phyloP scores from a whole-genome alignment of 345 rosid species.

The Salix exigua region DNA sequence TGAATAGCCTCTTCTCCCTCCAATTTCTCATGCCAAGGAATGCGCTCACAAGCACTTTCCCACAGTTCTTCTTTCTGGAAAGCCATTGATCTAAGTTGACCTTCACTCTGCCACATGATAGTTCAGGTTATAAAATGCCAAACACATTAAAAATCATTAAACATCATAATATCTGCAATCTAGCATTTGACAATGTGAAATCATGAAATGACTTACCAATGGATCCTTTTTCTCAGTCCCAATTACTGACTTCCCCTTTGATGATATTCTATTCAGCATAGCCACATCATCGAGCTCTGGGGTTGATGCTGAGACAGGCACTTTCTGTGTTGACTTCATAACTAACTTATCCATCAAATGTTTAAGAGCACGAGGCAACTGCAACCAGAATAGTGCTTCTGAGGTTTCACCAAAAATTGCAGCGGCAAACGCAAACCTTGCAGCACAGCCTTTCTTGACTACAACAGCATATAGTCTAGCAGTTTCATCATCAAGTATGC shows the following conservation, averaged over 20 bases:
- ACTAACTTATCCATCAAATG: constrained; percentile 64
- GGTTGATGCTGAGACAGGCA: constrained; percentile 27
- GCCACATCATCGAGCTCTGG: constrained; percentile 44
- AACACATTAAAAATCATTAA: background rate
- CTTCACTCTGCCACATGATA: constrained; percentile 47
- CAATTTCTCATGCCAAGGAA: constrained; percentile 93
- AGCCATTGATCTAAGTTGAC: constrained; percentile 75
- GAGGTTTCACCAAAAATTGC: constrained; percentile 85
- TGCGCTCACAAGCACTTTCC: constrained; percentile 79
- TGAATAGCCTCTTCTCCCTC: constrained; percentile 94
- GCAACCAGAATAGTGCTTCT: constrained; percentile 95
- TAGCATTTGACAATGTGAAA: background rate
- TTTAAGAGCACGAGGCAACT: constrained; percentile 79
- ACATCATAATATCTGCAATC: background rate
- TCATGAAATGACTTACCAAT: constrained; percentile 43
- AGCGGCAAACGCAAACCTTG: constrained; percentile 95
- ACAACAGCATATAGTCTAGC: constrained; percentile 78
- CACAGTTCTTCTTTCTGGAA: constrained; percentile 83
- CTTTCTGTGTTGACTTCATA: constrained; percentile 49
- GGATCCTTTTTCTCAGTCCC: constrained; percentile 44
- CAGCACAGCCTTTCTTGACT: constrained; percentile 72
- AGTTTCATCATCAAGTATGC: constrained; percentile 85
- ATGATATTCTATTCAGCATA: constrained; percentile 51
- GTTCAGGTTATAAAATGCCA: constrained; percentile 2
- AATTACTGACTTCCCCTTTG: constrained; percentile 45